Base-by-base conservation (phyloP, 2,329 filamentous ascomycete species). In the Xylaria sp. region DNA sequence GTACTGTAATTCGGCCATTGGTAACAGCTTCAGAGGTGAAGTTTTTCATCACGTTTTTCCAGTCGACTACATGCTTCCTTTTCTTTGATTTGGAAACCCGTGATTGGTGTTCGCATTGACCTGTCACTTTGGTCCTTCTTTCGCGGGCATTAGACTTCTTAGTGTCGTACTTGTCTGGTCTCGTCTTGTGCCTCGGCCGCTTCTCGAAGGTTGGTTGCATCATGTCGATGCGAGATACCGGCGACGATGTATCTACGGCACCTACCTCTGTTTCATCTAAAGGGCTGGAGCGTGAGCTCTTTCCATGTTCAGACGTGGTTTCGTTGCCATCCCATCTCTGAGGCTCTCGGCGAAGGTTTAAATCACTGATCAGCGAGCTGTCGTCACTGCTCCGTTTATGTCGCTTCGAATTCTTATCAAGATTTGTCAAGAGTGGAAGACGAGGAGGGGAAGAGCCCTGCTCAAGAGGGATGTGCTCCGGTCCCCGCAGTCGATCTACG, bases 21-120 rank as follows among this genome's bases (percentile, higher is more conserved):
- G 83, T 77, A 50, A 91, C 83, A 60, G 84, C 85, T 3, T 83
- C 77, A 0, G 89, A 89, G 13, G 80, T 80, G 69, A 91, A 92
- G 23, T 85, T 85, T 6, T 82, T 78, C 77, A 89, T 85, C 8
- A 90, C 80, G 48, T 86, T 83, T 62, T 81, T 82, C 16, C 82
- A 77, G 0, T 81, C 81, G 5, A 76, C 74, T 42, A 81, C 68
- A n/a, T 13, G 62, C 73, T n/a, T 77, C 76, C 40, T 77, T 79
- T 40, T 74, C 75, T 27, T 58, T 37, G 70, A 75, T 54, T 69
- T 73, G 29, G 63, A 62, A 60, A 72, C 75, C 21, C 53, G 62
- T 68, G 53, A 65, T 18, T 53, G 55, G 21, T 66, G 13, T 21
- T 64, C 65, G n/a, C 59, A 35, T 55, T 61, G 57, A 27, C 65